phyloP scores from a whole-genome alignment of 1,284 basidiomycete species.

The Ceratobasidium sp. region DNA sequence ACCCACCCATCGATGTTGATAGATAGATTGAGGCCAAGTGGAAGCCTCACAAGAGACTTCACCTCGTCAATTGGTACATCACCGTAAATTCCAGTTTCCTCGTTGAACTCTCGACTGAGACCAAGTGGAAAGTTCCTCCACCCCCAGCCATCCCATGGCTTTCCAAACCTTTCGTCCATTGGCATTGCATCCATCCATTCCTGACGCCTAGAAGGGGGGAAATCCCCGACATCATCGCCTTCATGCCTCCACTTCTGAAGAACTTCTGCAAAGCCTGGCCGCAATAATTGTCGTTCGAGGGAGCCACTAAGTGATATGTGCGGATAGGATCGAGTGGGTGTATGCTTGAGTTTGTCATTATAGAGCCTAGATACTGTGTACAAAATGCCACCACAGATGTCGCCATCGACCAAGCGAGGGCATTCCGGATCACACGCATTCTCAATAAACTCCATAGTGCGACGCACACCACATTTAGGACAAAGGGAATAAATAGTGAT shows the following conservation, averaged over 20 bases:
- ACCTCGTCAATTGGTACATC: not conserved
- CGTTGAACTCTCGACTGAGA: not conserved
- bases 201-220: too few species aligned
- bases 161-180: too few species aligned
- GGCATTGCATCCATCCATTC: too few species aligned
- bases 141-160: not conserved
- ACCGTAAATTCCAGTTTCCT: not conserved
- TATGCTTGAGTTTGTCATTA: not conserved
- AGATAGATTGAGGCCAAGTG: not conserved
- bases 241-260: not conserved
- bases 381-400: not conserved
- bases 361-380: not conserved
- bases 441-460: not conserved
- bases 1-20: not conserved
- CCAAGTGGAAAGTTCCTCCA: not conserved
- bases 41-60: not conserved
- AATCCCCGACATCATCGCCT: not conserved
- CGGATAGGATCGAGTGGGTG: not conserved
- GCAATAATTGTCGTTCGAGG: not conserved
- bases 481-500: constrained; percentile 14
- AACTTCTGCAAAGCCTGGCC: not conserved
- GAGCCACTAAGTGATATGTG: not conserved
- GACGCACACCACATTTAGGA: not conserved
- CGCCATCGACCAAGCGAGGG: not conserved
- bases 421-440: not conserved